Evolutionary conservation across 345 rosid genomes (phyloP), one percentile per base, ranked within the genome.

Genomic region (Salix purpurea): DNA sequence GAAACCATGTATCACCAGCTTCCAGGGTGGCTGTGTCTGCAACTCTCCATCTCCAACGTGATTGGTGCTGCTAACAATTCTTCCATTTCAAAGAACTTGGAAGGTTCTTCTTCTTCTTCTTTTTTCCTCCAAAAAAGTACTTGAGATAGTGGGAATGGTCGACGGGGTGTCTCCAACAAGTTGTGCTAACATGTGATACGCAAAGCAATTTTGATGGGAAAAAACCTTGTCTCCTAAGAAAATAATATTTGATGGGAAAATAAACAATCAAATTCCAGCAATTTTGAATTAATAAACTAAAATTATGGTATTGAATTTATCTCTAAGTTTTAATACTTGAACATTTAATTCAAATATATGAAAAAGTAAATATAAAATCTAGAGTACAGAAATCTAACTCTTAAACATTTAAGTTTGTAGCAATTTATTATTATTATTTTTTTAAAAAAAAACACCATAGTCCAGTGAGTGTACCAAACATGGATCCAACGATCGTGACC

Each of bases 401-500:
- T 40, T 11, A 40, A 40, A 40, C 44, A 9, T 40, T 40, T 9
- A 15, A 3, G 50, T 46, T 46, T 46, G 4, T 46, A 14, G 50
- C 16, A 13, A 46, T 46, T 46, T 46, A 46, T 40, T 10, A 1
- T 2, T 10, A 1, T 40, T 40, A 24, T 40, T 10, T 1, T 40
- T 9, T 40, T 1, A 46, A 46, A 14, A 2, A 32, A 40, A 8
- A 40, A 7, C 18, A 46, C 16, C 5, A 12, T 14, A 13, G 4
- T 44, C 50, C 16, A 11, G 15, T 54, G 60, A 9, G 62, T 23
- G 76, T 6, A 64, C 66, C 36, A 16, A 66, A 71, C 50, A 61
- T 18, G 37, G 69, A 80, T 68, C 75, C 76, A 66, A 78, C 48
- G 83, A 82, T 65, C 6, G 81, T 7, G 83, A 83, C 88, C 48